Evolutionary conservation across 768 basidiomycete genomes (phyloP).

Genomic region (Podaxis mareebaensis): DNA sequence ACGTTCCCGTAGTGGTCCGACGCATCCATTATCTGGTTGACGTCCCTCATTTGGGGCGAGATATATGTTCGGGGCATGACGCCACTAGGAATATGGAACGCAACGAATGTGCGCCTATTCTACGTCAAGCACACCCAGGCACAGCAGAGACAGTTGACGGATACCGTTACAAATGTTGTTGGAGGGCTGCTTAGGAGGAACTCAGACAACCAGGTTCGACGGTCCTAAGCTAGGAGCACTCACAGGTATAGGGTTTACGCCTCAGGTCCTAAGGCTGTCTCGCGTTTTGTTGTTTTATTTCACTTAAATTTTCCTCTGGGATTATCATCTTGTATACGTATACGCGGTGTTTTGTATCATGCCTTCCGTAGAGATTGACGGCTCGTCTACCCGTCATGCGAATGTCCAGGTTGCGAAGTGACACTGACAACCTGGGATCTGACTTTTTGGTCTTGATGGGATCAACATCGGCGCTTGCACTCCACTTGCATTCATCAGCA

Average conservation of each 20-base stretch:
- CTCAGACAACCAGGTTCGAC: conserved; percentile 31
- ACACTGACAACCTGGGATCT: background rate
- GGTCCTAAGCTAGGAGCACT: background rate
- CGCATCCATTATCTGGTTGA: conserved; percentile 88
- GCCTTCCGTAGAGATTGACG: too few relatives aligned
- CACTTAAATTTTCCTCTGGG: background rate
- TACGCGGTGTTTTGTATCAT: too few relatives aligned
- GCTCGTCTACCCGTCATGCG: too few relatives aligned
- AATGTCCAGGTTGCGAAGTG: too few relatives aligned
- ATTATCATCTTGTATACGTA: background rate
- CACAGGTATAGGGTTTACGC: background rate
- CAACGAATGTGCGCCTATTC: conserved; percentile 87
- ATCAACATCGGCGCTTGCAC: background rate
- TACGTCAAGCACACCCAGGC: conserved; percentile 83
- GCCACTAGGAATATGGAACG: conserved; percentile 87
- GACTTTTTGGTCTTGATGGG: background rate
- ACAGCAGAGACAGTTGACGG: conserved; percentile 71
- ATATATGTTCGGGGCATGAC: conserved; percentile 90
- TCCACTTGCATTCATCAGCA: too few relatives aligned
- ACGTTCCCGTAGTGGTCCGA: conserved; percentile 77
- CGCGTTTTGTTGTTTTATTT: background rate
- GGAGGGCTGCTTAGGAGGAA: conserved; percentile 70
- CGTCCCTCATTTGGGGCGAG: conserved; percentile 94
- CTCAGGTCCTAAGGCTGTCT: background rate
- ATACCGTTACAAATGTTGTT: conserved; percentile 79